Percentiles rank a stretch among this genome's conserved stretches.
These are phyloP conservation scores for Cystoisospora suis DNA, from an alignment of 169 alveolate genomes.

Conservation along the genomic window DNA sequence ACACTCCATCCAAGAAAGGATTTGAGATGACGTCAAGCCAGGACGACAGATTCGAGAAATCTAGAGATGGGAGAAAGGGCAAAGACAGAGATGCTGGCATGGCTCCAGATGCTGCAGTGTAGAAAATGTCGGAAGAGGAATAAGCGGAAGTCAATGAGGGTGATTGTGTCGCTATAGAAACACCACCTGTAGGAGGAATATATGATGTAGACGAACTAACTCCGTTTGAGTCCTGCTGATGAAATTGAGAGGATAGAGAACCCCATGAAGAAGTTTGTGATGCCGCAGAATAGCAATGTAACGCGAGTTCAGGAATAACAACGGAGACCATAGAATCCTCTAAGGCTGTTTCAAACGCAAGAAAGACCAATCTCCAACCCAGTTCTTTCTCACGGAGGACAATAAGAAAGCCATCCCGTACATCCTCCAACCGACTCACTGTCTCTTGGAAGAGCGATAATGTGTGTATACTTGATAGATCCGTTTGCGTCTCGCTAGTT, in stretches of 20 bases:
- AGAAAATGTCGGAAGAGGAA: too few species aligned
- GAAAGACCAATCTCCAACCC: conserved; percentile 59
- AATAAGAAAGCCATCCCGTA: conserved; percentile 37
- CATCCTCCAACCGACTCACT: conserved; percentile 36
- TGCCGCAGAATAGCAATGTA: conserved; percentile 20
- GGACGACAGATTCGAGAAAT: too few species aligned
- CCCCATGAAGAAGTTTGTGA: neutral
- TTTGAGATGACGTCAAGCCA: too few species aligned
- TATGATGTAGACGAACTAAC: too few species aligned
- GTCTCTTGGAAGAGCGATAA: conserved; percentile 38
- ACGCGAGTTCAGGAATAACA: conserved; percentile 63
- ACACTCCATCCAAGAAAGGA: neutral
- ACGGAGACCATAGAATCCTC: conserved; percentile 74
- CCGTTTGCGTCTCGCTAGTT: conserved; percentile 6
- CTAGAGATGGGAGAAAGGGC: too few species aligned
- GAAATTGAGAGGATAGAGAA: too few species aligned
- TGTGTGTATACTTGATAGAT: conserved; percentile 3
- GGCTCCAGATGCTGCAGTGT: too few species aligned
- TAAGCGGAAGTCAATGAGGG: too few species aligned
- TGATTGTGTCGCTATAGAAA: too few species aligned
- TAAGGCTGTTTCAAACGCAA: conserved; percentile 72
- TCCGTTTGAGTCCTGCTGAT: too few species aligned
- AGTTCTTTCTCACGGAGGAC: conserved; percentile 12
- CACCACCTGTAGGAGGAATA: too few species aligned
- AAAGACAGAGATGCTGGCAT: too few species aligned